A percentile compares a stretch with the other conserved stretches of the same genome.
Evolutionary conservation across 495 filamentous ascomycete genomes (phyloP).

Genomic region (Penicillium psychrofluorescens): DNA sequence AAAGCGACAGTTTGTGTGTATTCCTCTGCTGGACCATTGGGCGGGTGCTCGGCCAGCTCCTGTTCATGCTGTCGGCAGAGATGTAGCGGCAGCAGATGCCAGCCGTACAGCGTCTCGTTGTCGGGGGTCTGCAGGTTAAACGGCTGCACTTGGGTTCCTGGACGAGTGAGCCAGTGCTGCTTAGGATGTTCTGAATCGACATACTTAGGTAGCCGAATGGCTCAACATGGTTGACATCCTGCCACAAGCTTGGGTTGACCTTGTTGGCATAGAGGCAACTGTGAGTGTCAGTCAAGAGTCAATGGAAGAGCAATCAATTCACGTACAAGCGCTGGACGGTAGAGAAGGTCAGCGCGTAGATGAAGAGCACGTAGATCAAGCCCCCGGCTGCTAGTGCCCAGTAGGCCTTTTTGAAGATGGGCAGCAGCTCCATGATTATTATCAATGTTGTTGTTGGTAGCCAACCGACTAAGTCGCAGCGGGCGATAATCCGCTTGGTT

Average conservation of each 20-base stretch:
- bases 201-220: conserved; percentile 76
- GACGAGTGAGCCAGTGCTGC: conserved; percentile 3
- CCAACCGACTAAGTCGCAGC: not conserved
- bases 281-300: not conserved
- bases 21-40: conserved; percentile 31
- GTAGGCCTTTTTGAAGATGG: conserved; percentile 52
- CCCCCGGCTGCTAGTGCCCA: conserved; percentile 47
- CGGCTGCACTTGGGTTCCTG: conserved; percentile 54
- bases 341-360: conserved; percentile 41
- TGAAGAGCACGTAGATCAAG: conserved; percentile 41
- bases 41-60: conserved; percentile 35
- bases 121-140: conserved; percentile 51
- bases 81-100: conserved; percentile 54
- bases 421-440: conserved; percentile 29
- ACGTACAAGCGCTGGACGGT: conserved; percentile 44
- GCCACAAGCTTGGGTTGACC: conserved; percentile 59
- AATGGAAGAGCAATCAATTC: conserved; percentile 4
- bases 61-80: conserved; percentile 44
- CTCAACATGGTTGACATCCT: conserved; percentile 64
- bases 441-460: too few relatives aligned
- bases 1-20: conserved; percentile 40
- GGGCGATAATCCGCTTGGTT: conserved; percentile 7
- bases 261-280: conserved; percentile 76
- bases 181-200: conserved; percentile 8
- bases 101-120: conserved; percentile 51